These are phyloP conservation scores for Brassica juncea DNA, from an alignment of 345 rosid genomes.

Conservation along the genomic window DNA sequence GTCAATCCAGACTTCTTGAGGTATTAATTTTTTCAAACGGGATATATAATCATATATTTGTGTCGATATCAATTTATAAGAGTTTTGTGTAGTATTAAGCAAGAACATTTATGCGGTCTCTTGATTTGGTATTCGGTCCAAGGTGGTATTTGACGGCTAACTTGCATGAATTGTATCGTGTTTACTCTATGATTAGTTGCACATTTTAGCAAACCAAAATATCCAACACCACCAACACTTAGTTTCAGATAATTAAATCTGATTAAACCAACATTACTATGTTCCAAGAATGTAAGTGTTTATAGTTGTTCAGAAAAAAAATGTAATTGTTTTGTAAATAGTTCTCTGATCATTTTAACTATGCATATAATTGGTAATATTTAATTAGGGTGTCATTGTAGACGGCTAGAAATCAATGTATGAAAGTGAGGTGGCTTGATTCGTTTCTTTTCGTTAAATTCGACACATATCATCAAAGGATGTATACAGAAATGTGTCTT, in stretches of 20 bases:
- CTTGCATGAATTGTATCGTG: neutral
- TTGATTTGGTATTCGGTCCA: neutral
- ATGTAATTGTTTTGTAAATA: neutral
- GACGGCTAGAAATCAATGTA: slow-evolving; percentile 5
- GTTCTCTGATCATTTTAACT: neutral
- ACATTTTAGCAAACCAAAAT: neutral
- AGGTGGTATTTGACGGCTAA: neutral
- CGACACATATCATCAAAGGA: neutral
- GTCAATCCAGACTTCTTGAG: neutral
- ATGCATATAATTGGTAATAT: neutral
- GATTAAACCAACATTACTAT: neutral
- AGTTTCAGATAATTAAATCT: neutral
- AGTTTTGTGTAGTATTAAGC: neutral
- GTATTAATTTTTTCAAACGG: neutral
- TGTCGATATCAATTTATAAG: neutral
- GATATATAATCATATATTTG: neutral
- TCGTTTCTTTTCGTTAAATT: neutral
- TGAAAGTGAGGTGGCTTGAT: neutral
- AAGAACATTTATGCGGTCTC: neutral
- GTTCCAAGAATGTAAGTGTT: neutral
- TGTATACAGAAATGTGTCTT: neutral
- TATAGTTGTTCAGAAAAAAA: neutral
- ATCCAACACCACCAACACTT: neutral
- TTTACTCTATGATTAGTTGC: neutral
- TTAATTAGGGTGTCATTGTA: neutral